Conservation (phyloP, 306 rosid species). For the Ormosia emarginata region DNA sequence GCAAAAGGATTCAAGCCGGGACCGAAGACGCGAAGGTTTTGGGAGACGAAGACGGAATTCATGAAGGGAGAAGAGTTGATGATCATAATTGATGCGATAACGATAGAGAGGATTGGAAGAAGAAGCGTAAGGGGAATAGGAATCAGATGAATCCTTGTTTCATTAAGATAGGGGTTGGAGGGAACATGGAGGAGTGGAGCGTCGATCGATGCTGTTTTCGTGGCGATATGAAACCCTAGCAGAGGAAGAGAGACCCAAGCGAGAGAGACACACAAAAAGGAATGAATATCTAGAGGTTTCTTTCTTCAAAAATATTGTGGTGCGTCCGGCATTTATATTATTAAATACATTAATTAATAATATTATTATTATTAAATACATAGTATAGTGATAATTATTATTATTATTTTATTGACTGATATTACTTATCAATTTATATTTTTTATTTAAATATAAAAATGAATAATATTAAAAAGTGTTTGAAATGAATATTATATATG, state of each 20-base stretch:
- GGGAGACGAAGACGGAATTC: conserved; percentile 35
- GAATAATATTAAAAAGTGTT: too few species aligned
- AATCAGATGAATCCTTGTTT: conserved; percentile 43
- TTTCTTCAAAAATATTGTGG: too few species aligned
- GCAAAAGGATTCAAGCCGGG: conserved; percentile 98
- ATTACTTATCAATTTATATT: too few species aligned
- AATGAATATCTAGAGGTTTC: too few species aligned
- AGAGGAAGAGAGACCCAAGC: background rate
- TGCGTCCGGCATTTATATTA: too few species aligned
- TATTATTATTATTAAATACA: too few species aligned
- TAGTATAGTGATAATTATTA: too few species aligned
- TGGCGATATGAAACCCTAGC: conserved; percentile 34
- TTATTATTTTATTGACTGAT: too few species aligned
- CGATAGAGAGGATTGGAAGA: background rate
- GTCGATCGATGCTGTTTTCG: background rate
- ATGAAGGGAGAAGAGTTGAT: conserved; percentile 27
- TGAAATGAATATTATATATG: too few species aligned
- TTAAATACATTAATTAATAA: too few species aligned
- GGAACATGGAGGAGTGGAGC: conserved; percentile 11
- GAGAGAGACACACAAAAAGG: too few species aligned
- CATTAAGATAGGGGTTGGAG: conserved; percentile 19
- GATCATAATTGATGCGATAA: conserved; percentile 37
- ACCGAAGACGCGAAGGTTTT: conserved; percentile 86
- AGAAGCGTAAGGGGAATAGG: background rate
- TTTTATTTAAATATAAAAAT: too few species aligned